phyloP scores from a whole-genome alignment of 768 basidiomycete genomes.

The Lyophyllum decastes region DNA sequence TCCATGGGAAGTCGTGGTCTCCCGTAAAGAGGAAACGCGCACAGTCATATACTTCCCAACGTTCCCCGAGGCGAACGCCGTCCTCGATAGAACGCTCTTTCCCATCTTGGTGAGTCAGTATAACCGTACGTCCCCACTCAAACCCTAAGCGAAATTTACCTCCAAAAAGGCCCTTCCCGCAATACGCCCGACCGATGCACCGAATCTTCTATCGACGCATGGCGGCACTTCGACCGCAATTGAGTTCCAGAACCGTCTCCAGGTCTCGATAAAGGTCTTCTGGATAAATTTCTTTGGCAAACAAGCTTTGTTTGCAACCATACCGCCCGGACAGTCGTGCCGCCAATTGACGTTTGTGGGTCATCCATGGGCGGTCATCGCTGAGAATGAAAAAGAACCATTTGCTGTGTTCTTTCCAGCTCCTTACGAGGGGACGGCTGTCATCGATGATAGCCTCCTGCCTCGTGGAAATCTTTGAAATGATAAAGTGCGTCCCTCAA shows the following conservation, averaged over 20 bases:
- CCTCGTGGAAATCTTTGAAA: background rate
- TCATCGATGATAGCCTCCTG: background rate
- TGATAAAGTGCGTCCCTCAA: no score
- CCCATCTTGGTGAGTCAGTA: background rate
- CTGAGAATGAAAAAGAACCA: background rate
- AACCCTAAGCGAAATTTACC: background rate
- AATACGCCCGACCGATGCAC: background rate
- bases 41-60: constrained; percentile 4
- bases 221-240: constrained; percentile 6
- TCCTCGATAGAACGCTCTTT: background rate
- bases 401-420: constrained; percentile 6
- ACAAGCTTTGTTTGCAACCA: background rate
- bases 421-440: background rate
- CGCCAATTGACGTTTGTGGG: constrained; percentile 9
- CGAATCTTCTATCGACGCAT: background rate
- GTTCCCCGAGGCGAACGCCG: background rate
- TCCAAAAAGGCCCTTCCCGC: background rate
- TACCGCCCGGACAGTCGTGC: constrained; percentile 1
- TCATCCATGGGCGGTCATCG: constrained; percentile 6
- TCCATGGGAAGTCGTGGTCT: constrained; percentile 10
- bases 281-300: constrained; percentile 4
- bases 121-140: background rate
- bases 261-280: constrained; percentile 4
- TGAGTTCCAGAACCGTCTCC: constrained; percentile 13
- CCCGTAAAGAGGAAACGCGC: background rate